A percentile compares a stretch with the other conserved stretches of the same genome.
phyloP scores from a whole-genome alignment of 768 basidiomycete species.

The Astraeus odoratus region DNA sequence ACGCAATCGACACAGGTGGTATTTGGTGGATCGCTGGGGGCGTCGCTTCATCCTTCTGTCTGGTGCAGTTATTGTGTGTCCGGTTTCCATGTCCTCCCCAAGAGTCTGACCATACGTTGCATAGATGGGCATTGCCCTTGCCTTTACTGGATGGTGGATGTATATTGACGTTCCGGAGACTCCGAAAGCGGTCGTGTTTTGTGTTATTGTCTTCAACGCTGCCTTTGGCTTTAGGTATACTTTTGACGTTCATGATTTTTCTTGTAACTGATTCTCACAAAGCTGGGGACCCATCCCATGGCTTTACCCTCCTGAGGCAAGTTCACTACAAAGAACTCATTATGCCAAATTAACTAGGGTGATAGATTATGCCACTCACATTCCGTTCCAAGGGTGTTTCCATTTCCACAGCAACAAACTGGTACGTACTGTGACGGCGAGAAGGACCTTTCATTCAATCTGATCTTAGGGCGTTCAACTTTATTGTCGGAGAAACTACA shows the following conservation, averaged over 20 bases:
- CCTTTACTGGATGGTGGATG: conserved; percentile 89
- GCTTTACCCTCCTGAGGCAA: conserved; percentile 81
- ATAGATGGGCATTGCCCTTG: conserved; percentile 78
- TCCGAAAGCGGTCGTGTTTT: conserved; percentile 79
- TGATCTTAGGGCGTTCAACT: conserved; percentile 64
- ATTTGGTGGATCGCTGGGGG: conserved; percentile 88
- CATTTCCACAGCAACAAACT: conserved; percentile 85
- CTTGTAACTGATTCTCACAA: conserved; percentile 3
- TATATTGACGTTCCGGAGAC: conserved; percentile 82
- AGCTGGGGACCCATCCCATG: conserved; percentile 89
- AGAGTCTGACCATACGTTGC: conserved; percentile 1
- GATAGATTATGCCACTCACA: conserved; percentile 80
- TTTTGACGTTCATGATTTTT: background rate
- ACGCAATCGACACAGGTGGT: conserved; percentile 56
- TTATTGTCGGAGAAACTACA: conserved; percentile 81
- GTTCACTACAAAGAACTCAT: conserved; percentile 3
- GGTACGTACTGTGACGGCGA: conserved; percentile 19
- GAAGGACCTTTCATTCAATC: conserved; percentile 9
- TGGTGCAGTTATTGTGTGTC: conserved; percentile 70
- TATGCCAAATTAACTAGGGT: conserved; percentile 3
- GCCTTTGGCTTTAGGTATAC: conserved; percentile 80
- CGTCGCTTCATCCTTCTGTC: conserved; percentile 80
- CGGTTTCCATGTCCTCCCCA: conserved; percentile 1
- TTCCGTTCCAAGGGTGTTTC: conserved; percentile 96
- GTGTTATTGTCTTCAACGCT: conserved; percentile 90